Base-by-base conservation (phyloP, 2,329 filamentous ascomycete genomes). In the Keithomyces neogunnii region DNA sequence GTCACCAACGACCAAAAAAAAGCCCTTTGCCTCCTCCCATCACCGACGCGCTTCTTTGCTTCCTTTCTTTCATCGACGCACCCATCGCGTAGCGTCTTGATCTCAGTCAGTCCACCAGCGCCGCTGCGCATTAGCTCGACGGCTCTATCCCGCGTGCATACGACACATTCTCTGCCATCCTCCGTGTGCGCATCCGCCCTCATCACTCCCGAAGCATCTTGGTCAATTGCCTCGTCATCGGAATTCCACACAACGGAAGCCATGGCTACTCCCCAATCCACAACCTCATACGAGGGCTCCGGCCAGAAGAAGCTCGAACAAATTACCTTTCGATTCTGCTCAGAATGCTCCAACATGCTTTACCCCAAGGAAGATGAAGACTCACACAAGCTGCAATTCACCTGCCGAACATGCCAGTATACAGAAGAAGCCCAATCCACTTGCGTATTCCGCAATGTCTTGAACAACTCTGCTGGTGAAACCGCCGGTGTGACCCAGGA, bases 401-500 rank as follows among this genome's bases (percentile, higher is more conserved):
- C 89, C 57, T 99, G 93, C 77, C 88, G 92, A 62, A 96, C 91
- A 52, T 99, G 93, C 74, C 85, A 90, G 66, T 96, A 89, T 73
- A 88, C 86, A 62, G 90, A 96, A 67, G 82, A 86, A 57, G 91
- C 92, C 33, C 82, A 82, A 55, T 92, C 89, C 28, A 85, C 89
- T 55, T 97, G 93, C 71, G 89, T 97, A 64, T 99, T 93, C 76
- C 89, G 95, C 69, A 95, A 97, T 71, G 82, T 92, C 60, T 84
- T 99, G 62, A 89, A 89, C 72, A 95, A 86, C 66, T 87, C 89
- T 54, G 88, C 92, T 30, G 90, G 91, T 63, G 93, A 96, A 73
- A 97, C 92, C 40, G 92, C 93, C 53, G 93, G 95, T 73, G 92
- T 97, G 63, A 96, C 92, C 55, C 89, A 95, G 71, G 95, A 99